Evolutionary conservation across 768 basidiomycete genomes (phyloP).

Genomic region (Podaxis sp.): DNA sequence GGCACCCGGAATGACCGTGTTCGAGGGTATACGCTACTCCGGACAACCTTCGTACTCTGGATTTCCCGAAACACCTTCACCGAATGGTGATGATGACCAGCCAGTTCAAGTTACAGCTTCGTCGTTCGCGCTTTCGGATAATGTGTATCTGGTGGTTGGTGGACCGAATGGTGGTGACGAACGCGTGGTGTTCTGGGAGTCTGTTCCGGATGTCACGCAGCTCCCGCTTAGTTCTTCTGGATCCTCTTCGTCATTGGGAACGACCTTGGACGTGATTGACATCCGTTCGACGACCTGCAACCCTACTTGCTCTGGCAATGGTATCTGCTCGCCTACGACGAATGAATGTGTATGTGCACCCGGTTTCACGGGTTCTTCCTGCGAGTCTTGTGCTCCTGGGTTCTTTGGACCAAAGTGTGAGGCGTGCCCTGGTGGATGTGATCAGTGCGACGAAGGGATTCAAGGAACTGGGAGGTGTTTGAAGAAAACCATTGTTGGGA

Average conservation of each 20-base stretch:
- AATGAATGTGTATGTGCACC: conserved; percentile 69
- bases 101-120: conserved; percentile 48
- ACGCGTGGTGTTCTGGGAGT: conserved; percentile 74
- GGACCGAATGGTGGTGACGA: conserved; percentile 39
- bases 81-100: conserved; percentile 37
- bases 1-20: conserved; percentile 64
- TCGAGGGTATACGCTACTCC: conserved; percentile 56
- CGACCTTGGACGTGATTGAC: conserved; percentile 57
- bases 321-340: conserved; percentile 58
- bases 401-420: conserved; percentile 75
- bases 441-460: conserved; percentile 73
- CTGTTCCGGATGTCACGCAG: conserved; percentile 70
- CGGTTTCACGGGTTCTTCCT: conserved; percentile 75
- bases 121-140: conserved; percentile 65
- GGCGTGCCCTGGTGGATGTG: conserved; percentile 65
- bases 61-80: conserved; percentile 42
- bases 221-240: conserved; percentile 34
- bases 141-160: conserved; percentile 64
- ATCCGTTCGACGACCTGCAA: conserved; percentile 74
- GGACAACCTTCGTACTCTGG: conserved; percentile 57
- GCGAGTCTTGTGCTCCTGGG: conserved; percentile 71
- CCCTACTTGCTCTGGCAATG: conserved; percentile 67
- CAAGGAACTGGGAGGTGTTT: conserved; percentile 75
- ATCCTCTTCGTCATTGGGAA: conserved; percentile 28
- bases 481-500: conserved; percentile 41